phyloP scores from a whole-genome alignment of 2,329 filamentous ascomycete species.

The Lasiodiplodia sp. region DNA sequence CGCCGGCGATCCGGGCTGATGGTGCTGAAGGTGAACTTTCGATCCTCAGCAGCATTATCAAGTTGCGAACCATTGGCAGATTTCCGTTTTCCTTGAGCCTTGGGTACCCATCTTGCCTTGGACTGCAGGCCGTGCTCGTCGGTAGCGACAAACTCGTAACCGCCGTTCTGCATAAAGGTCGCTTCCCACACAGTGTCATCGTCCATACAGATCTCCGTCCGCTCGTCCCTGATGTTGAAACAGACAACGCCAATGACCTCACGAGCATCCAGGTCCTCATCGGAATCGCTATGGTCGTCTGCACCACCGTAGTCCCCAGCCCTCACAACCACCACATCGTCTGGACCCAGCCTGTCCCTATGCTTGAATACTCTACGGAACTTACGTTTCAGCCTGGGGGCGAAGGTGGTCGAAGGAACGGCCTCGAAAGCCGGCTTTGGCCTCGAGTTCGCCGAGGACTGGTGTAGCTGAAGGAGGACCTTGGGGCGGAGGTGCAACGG shows the following conservation, averaged over 20 bases:
- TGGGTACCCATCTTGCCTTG: constrained; percentile 74
- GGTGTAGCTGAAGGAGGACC: constrained; percentile 75
- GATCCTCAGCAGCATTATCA: constrained; percentile 42
- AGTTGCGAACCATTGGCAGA: constrained; percentile 33
- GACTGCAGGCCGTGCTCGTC: constrained; percentile 65
- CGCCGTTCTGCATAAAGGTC: constrained; percentile 51
- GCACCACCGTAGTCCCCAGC: constrained; percentile 68
- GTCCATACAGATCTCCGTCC: constrained; percentile 72
- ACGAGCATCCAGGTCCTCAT: constrained; percentile 57
- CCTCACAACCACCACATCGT: constrained; percentile 74
- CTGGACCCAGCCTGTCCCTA: constrained; percentile 68
- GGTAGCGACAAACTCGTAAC: constrained; percentile 65
- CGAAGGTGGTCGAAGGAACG: constrained; percentile 71
- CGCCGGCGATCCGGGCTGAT: constrained; percentile 72
- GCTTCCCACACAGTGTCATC: constrained; percentile 56
- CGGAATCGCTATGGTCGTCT: constrained; percentile 54
- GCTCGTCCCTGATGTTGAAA: constrained; percentile 63
- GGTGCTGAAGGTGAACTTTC: constrained; percentile 78
- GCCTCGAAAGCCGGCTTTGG: constrained; percentile 75
- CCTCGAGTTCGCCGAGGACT: constrained; percentile 64
- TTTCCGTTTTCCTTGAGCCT: constrained; percentile 39
- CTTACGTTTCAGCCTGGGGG: constrained; percentile 53
- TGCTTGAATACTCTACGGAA: constrained; percentile 70
- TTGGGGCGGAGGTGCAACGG: constrained; percentile 71
- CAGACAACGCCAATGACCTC: constrained; percentile 75